Evolutionary conservation across 805 yeast species (phyloP).

Genomic region (Gaillardinia entomophila): DNA sequence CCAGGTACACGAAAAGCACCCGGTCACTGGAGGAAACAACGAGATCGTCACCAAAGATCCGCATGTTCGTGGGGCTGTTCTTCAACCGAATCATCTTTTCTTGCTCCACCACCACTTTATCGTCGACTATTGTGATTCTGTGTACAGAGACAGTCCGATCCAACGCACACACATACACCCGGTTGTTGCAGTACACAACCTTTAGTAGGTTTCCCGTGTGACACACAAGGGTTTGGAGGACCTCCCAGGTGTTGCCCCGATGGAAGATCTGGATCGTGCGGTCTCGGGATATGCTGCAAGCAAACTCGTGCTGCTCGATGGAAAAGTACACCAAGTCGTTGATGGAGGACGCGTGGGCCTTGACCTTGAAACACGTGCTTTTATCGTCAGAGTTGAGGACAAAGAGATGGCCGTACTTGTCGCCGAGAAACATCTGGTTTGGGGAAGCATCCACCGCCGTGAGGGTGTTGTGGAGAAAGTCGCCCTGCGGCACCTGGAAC

Average conservation of each 20-base stretch:
- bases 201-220: constrained; percentile 51
- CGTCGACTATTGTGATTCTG: constrained; percentile 20
- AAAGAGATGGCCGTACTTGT: constrained; percentile 40
- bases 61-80: constrained; percentile 44
- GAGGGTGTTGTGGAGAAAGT: constrained; percentile 34
- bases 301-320: constrained; percentile 18
- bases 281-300: constrained; percentile 52
- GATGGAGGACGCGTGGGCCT: constrained; percentile 49
- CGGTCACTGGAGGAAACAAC: constrained; percentile 51
- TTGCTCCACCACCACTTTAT: constrained; percentile 15
- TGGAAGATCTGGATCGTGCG: constrained; percentile 55
- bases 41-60: constrained; percentile 31
- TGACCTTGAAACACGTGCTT: constrained; percentile 16
- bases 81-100: constrained; percentile 48
- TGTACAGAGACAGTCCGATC: constrained; percentile 60
- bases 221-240: constrained; percentile 53
- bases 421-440: constrained; percentile 37
- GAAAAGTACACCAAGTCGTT: constrained; percentile 39
- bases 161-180: constrained; percentile 50
- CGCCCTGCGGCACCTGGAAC: constrained; percentile 19
- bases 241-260: constrained; percentile 35
- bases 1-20: constrained; percentile 34
- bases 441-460: constrained; percentile 32
- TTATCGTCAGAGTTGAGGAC: constrained; percentile 17
- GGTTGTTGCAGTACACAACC: constrained; percentile 21